These are phyloP conservation scores for Calonectria honghensis DNA, from an alignment of 2,329 filamentous ascomycete genomes.

Conservation along the genomic window DNA sequence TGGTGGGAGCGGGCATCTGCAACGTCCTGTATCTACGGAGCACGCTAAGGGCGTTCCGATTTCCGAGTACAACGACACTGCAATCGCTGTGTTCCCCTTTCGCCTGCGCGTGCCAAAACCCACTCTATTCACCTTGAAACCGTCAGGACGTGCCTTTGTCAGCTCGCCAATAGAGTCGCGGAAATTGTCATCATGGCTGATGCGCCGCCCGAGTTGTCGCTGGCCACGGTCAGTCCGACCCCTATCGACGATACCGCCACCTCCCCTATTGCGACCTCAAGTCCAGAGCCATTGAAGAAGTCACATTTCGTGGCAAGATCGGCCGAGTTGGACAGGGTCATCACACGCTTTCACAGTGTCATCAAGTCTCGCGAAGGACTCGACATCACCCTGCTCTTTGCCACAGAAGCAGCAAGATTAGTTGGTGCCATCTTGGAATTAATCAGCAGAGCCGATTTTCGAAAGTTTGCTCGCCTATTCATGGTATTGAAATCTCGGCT, in stretches of 20 bases:
- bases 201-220: constrained; percentile 5
- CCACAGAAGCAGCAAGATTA: constrained; percentile 30
- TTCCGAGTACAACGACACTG: constrained; percentile 6
- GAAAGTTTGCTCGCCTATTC: not conserved
- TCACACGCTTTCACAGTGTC: constrained; percentile 26
- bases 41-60: constrained; percentile 24
- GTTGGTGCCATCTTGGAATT: constrained; percentile 29
- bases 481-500: constrained; percentile 17
- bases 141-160: not conserved
- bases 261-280: constrained; percentile 2
- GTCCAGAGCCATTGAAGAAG: not conserved
- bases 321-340: not conserved
- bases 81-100: not conserved
- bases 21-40: not conserved
- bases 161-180: not conserved
- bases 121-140: constrained; percentile 2
- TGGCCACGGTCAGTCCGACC: not conserved
- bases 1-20: not conserved
- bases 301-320: not conserved
- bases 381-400: constrained; percentile 35
- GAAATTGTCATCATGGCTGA: constrained; percentile 16
- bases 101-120: not conserved
- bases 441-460: constrained; percentile 2
- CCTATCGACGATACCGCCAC: not conserved
- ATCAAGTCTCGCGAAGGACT: constrained; percentile 34